These are phyloP conservation scores for Shiraia sp. DNA, from an alignment of 2,329 filamentous ascomycete species.

Conservation along the genomic window DNA sequence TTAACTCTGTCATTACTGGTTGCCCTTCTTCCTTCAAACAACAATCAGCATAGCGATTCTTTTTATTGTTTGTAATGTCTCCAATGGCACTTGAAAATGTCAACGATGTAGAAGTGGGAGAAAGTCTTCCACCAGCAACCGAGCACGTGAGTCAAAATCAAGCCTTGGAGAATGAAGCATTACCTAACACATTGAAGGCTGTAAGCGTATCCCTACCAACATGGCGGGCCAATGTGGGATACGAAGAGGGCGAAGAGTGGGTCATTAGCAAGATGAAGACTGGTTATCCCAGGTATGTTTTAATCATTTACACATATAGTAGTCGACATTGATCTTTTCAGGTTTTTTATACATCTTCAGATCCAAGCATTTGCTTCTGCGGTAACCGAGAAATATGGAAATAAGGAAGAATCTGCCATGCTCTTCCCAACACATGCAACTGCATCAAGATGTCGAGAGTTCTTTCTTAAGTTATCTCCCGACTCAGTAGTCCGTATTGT, in stretches of 20 bases:
- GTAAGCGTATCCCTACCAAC: slow-evolving; percentile 95
- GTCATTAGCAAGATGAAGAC: slow-evolving; percentile 84
- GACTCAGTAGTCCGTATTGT: slow-evolving; percentile 59
- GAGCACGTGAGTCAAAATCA: slow-evolving; percentile 43
- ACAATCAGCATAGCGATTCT: slow-evolving; percentile 4
- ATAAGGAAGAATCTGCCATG: slow-evolving; percentile 69
- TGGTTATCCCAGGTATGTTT: slow-evolving; percentile 78
- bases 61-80: slow-evolving; percentile 17
- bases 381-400: slow-evolving; percentile 67
- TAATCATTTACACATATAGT: not conserved
- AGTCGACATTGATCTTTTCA: slow-evolving; percentile 38
- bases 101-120: slow-evolving; percentile 41
- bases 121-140: slow-evolving; percentile 44
- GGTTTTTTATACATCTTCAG: slow-evolving; percentile 88
- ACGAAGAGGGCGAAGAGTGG: slow-evolving; percentile 90
- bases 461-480: slow-evolving; percentile 66
- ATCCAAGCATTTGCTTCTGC: slow-evolving; percentile 74
- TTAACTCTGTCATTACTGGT: slow-evolving; percentile 4
- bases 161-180: not conserved
- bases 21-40: slow-evolving; percentile 2
- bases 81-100: slow-evolving; percentile 33
- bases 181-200: slow-evolving; percentile 61
- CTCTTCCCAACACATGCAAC: slow-evolving; percentile 75
- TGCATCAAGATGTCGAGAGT: slow-evolving; percentile 74
- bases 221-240: slow-evolving; percentile 88